Evolutionary conservation across 2,329 filamentous ascomycete genomes (phyloP), one percentile per base, ranked within the genome.

Genomic region (Stachybotrys chlorohalonatus): DNA sequence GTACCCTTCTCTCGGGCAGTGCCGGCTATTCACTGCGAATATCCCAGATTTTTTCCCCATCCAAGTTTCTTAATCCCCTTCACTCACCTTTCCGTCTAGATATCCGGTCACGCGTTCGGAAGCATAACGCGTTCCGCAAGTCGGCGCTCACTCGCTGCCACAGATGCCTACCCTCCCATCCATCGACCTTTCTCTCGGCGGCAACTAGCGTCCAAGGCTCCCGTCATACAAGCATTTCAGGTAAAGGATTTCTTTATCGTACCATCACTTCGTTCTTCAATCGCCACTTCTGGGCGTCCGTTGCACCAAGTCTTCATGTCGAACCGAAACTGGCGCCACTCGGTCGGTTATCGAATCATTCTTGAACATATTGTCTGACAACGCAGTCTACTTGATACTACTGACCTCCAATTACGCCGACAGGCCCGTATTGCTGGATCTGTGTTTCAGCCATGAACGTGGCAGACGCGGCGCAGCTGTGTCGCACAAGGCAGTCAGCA

Each of bases 311-410:
- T 42, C 36, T 42, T 5, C 36, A 9, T 13, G n/a, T 2, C 46
- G 15, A n/a, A n/a, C 46, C 46, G 45, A 7, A n/a, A 15, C 32
- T 49, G 52, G 52, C 57, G 60, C 60, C 59, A 60, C 60, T 60
- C 57, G 56, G 54, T 55, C 59, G 51, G 48, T 47, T 52, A 52
- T 31, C 59, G 55, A 62, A 56, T 56, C 60, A 60, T 56, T 15
- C 11, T 24, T 31, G 30, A 47, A n/a, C 15, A 4, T 24, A 3
- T 24, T 7, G 46, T 47, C 46, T 13, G 46, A 47, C 46, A 7
- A 24, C 46, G 13, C 36, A 42, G 36, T 42, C 36, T 42, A 42
- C 36, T 9, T 42, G 36, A 42, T 42, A 13, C 36, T 3, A 42
- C 13, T 3, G 36, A 5, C 36, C 36, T 2, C 36, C 2, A 42